Base-by-base conservation (phyloP, 2,329 filamentous ascomycete genomes). In the Penicillium occitanis region DNA sequence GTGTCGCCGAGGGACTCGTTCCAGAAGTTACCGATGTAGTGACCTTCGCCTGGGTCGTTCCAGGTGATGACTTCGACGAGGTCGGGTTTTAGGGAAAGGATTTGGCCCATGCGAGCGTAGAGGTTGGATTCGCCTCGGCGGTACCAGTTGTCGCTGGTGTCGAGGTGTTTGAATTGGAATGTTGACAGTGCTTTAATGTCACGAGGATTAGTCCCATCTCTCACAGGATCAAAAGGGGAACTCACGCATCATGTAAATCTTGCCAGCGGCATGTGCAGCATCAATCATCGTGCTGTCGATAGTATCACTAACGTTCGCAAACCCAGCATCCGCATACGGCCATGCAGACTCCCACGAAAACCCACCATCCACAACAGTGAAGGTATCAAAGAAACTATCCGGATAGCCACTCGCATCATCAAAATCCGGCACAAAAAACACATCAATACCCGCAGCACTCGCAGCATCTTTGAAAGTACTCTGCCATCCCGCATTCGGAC, bases 21-120 rank as follows among this genome's bases (percentile, higher is more conserved):
- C 77, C 78, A 80, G 10, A 75, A 64, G n/a, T 78, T 76, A 0
- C 78, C 79, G 67, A 81, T 76, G 62, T 81, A 80, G 66, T 80
- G 78, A 11, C 70, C 70, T 62, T 80, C 78, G 1, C 77, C 77
- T 0, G 73, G 76, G 60, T 81, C 79, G 59, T 81, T 80, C 78
- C 79, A 81, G 14, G 76, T 79, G 57, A 78, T 76, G 4, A 80
- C 69, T 68, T 80, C 74, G 10, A 80, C 68, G 61, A 79, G 77
- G 58, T 79, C 76, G 2, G 78, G 78, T 58, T 76, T 71, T 10
- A 79, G 40, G 7, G 65, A 48, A 0, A 80, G 70, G 11, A 75
- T 72, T 65, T 75, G 72, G 0, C 33, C 65, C 61, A 76, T 71
- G 40, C 75, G 73, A 51, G 73, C 60, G 22, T 76, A 73, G 17